Percentiles rank a stretch among this genome's conserved stretches.
These are phyloP conservation scores for Amylocarpus encephaloides DNA, from an alignment of 2,329 filamentous ascomycete genomes.

Conservation along the genomic window DNA sequence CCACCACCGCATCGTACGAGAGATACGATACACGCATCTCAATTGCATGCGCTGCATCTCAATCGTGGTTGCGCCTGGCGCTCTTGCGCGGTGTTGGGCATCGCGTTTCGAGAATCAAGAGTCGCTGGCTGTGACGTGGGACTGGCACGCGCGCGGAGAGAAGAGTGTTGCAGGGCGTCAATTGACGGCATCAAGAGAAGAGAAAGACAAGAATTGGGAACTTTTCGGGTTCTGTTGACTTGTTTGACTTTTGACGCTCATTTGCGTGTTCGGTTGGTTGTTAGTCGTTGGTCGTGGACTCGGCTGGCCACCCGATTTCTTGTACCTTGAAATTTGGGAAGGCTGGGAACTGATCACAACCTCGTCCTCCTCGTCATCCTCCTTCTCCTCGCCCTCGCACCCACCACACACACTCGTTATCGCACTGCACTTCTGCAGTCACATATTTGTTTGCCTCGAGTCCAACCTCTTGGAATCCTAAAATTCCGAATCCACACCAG, in stretches of 20 bases:
- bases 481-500: not conserved
- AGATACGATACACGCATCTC: not conserved
- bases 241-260: not conserved
- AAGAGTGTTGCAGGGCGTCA: not conserved
- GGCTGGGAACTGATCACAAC: not conserved
- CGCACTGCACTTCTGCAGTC: not conserved
- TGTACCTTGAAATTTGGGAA: not conserved
- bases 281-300: not conserved
- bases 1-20: not conserved
- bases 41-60: constrained; percentile 5
- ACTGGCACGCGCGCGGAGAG: not conserved
- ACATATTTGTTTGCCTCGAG: not conserved
- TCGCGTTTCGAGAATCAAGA: not conserved
- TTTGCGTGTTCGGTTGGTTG: not conserved
- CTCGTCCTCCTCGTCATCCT: too few species aligned
- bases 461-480: constrained; percentile 2
- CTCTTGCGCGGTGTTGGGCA: not conserved
- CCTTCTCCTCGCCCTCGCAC: not conserved
- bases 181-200: not conserved
- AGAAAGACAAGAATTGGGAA: not conserved
- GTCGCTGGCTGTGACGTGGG: not conserved
- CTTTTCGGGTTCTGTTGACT: not conserved
- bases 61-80: not conserved
- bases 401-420: constrained; percentile 5
- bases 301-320: constrained; percentile 6